Evolutionary conservation across 371 early-diverging fungal genomes (phyloP), one percentile per base, ranked within the genome.

Genomic region (Circinella minor): DNA sequence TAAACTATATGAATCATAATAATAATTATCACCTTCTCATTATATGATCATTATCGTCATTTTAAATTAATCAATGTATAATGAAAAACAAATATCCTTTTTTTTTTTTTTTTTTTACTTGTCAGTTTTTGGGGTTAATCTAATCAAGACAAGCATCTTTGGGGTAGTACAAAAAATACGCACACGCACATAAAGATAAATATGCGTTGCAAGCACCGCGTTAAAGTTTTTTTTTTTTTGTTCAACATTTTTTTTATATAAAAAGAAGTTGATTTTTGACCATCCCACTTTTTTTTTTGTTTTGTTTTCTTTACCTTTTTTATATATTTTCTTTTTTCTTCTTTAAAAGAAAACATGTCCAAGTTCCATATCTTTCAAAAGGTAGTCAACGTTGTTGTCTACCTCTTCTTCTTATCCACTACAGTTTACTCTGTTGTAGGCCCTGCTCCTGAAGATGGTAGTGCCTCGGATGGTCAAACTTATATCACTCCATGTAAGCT

Each of bases 371-470:
- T 82, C 67, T 76, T 75, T 70, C 87, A 85, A 67, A 89, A 88
- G 81, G 78, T 87, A 65, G 77, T 82, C 70, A 92, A 92, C 81
- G 86, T 90, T 48, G 48, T 91, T 39, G 91, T 89, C 63, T 92
- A 90, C 74, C 77, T 91, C 63, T 85, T 88, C 73, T 84, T 92
- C 75, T 74, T 90, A 17, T 83, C 88, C 48, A 83, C 88, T 20
- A 89, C 88, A 60, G 71, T 92, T 38, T 90, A 90, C 74, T 75
- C 77, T 15, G 79, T 89, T 43, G 81, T 85, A 61, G 89, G 86
- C 8, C 84, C 86, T 64, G 72, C 83, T 65, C 77, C 80, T 54
- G 63, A 66, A 65, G 74, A 76, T 15, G 75, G 62, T 9, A 66
- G 55, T 36, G 65, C 60, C 34, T 61, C 46, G n/a, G 77, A 75